These are phyloP conservation scores for Citrullus amarus DNA, from an alignment of 306 rosid genomes.

Conservation along the genomic window DNA sequence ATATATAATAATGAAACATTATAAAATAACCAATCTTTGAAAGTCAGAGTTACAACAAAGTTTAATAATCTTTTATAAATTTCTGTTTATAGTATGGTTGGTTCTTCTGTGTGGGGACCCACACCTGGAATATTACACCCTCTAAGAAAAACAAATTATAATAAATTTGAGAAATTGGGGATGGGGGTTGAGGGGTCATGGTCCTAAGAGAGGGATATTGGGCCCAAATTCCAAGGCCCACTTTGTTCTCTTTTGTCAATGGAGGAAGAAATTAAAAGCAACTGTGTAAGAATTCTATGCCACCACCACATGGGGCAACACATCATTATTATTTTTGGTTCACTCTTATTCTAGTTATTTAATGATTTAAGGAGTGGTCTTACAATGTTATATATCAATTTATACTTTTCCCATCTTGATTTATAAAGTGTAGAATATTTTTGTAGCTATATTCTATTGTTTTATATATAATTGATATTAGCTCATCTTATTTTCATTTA, in stretches of 20 bases:
- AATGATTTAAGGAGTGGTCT: neutral
- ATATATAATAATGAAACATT: neutral
- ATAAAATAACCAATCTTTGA: neutral
- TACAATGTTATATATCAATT: no score
- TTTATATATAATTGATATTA: no score
- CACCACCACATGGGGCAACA: neutral
- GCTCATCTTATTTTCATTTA: neutral
- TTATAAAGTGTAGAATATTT: no score
- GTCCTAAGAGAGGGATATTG: neutral
- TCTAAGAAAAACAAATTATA: neutral
- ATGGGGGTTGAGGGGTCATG: neutral
- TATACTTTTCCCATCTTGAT: no score
- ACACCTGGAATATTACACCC: neutral
- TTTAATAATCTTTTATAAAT: neutral
- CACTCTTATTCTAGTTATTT: neutral
- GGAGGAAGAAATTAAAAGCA: neutral
- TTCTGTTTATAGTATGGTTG: neutral
- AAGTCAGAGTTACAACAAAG: neutral
- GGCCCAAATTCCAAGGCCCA: constrained; percentile 1
- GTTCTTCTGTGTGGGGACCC: neutral
- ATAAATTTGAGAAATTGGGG: neutral
- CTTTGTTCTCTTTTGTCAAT: neutral
- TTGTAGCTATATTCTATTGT: no score
- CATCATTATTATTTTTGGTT: neutral
- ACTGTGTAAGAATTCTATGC: neutral